Base-by-base conservation (phyloP, 768 basidiomycete genomes). In the Serpula lacrymans region DNA sequence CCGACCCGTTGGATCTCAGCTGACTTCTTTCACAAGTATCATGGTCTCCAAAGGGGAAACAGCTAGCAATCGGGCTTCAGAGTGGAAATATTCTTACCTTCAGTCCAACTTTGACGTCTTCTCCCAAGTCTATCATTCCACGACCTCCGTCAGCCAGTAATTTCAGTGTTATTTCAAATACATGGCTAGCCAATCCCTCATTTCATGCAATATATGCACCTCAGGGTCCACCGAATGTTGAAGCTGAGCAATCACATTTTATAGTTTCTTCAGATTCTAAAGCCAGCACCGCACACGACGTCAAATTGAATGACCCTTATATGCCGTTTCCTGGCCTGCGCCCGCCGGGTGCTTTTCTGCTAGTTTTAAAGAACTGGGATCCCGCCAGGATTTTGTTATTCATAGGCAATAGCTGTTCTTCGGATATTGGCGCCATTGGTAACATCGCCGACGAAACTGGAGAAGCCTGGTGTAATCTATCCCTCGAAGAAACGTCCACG, bases 41-140 rank as follows among this genome's bases (percentile, higher is more conserved):
- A 10, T 91, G 88, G 88, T 90, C 88, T 3, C 84, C 88, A 2
- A 88, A 88, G 57, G 88, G 88, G 32, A 91, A 88, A 55, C 88
- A 90, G 41, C 68, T 91, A 29, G 86, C 85, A 1, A 74, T 91
- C 33, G 88, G 83, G 17, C 62, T 88, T 12, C 75, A 75, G 48
- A 72, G 69, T 14, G 87, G 88, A 3, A 82, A 84, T 39, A 80
- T 90, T 27, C 56, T 86, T 29, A 80, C 84, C 0, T 89, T 78
- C 55, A 69, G 74, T 27, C 71, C 82, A 17, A 67, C 67, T 9
- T 77, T 78, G 41, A 76, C 76, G 8, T 62, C 72, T 5, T 61
- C 66, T 2, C 69, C 71, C 5, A 78, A 85, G 52, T 78, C 72
- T 36, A 74, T 78, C 47, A 68, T 88, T 26, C 65, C 71, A 3